Base-by-base conservation (phyloP, 768 basidiomycete genomes). In the Clitopilus passeckerianus region DNA sequence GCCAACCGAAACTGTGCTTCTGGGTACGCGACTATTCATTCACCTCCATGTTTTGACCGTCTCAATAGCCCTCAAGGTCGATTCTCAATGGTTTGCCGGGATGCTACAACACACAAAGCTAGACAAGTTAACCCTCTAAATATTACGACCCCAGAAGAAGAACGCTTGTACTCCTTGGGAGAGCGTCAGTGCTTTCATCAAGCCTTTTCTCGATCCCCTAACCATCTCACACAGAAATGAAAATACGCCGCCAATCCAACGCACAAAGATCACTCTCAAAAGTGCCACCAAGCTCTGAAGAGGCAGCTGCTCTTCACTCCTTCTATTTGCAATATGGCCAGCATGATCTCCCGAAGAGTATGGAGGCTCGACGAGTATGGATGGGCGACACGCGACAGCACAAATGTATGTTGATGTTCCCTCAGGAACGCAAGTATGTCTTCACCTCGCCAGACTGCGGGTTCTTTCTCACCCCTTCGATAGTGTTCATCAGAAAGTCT, bases 1-100 rank as follows among this genome's bases (percentile, higher is more conserved):
- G 33, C 72, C 75, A 5, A 82, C 83, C 16, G 79, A 86, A 62
- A 87, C 88, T 7, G 80, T 91, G 33, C 75, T 90, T 63, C 74
- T 93, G 41, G 90, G 90, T 85, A 67, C 53, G 54, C 61, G 53
- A 34, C n/a, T 56, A 16, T 18, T 23, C 37, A 8, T 12, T 22
- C 34, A 23, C 30, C 9, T 30, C 24, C 23, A 27, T 7, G 7
- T 37, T 4, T 23, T 18, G 10, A 6, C 54, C 15, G 24, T 20
- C 35, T 53, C n/a, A 20, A 18, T 59, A 34, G 43, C 34, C 27
- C 16, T 16, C 27, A 37, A 91, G 92, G 93, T n/a, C 84, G 91
- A n/a, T 94, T 94, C 74, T 87, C 87, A 0, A 94, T 94, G 91
- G 91, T 93, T 6, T 92, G 90, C 67, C 76, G 91, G 59, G 86